Evolutionary conservation across 345 rosid species (phyloP), one percentile per base, ranked within the genome.

Genomic region (Arabis hirsuta): DNA sequence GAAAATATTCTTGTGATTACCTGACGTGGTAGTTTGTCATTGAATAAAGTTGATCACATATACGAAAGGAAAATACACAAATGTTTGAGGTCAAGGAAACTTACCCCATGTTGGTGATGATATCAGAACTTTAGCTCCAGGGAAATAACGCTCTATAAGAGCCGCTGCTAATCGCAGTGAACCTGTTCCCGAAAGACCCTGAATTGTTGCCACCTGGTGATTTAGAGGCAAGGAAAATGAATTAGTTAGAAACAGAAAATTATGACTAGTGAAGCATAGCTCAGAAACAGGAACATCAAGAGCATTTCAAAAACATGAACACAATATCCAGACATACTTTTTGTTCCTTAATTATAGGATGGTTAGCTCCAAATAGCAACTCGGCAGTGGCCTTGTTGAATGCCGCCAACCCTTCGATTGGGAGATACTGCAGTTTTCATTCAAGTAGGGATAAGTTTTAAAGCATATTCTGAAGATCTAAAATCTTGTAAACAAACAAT

Each of bases 101-200:
- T 55, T 16, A 91, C 99, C 99, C 97, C 96, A 95, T 1, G 97
- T 85, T 2, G 96, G 99, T 77, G 99, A 84, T 46, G 99, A 91
- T 72, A 95, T 88, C 55, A 91, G 48, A 62, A 95, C 89, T 85
- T 95, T 83, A 4, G 90, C 96, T 60, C 99, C 93, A 7, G 96
- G 87, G 69, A 95, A 95, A 81, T 95, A 95, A 47, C 96, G 81
- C 72, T 95, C 96, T 31, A 91, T 88, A 62, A 95, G 90, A 69
- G 96, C 99, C 12, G 91, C 97, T 79, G 93, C 99, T 50, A 95
- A 73, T 48, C 99, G 82, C 58, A 95, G 83, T 62, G 99, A 95
- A 69, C 99, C 99, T 20, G 99, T 95, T 53, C 97, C 99, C 2
- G 97, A 95, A 66, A 95, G 99, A 71, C 99, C 95, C 70, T 95